Conservation (phyloP, 2,329 filamentous ascomycete genomes). For the Sporothrix dimorphospora region DNA sequence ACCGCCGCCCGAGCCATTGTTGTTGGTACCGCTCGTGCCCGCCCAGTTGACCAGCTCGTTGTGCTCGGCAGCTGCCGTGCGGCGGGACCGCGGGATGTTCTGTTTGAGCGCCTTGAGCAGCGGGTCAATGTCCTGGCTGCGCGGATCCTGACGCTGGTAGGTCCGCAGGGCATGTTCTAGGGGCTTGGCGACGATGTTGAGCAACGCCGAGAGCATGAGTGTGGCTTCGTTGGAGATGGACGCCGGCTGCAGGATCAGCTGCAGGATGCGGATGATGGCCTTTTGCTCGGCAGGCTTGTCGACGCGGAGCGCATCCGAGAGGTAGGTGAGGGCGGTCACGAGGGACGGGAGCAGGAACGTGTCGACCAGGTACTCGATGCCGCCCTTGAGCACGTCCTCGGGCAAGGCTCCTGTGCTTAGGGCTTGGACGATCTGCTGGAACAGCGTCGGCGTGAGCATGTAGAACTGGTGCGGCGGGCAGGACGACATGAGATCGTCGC, state of each 20-base stretch:
- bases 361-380: slow-evolving; percentile 78
- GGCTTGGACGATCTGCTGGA: slow-evolving; percentile 74
- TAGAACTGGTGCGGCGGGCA: slow-evolving; percentile 85
- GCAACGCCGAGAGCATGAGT: slow-evolving; percentile 70
- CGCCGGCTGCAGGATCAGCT: slow-evolving; percentile 70
- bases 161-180: slow-evolving; percentile 68
- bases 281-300: slow-evolving; percentile 66
- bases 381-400: slow-evolving; percentile 72
- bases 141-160: slow-evolving; percentile 68
- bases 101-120: slow-evolving; percentile 68
- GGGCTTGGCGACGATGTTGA: slow-evolving; percentile 71
- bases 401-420: slow-evolving; percentile 66
- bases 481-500: slow-evolving; percentile 79
- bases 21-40: neutral
- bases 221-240: slow-evolving; percentile 73
- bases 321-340: slow-evolving; percentile 71
- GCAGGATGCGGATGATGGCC: slow-evolving; percentile 70
- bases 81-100: slow-evolving; percentile 59
- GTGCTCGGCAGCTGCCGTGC: slow-evolving; percentile 64
- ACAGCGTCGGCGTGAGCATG: slow-evolving; percentile 73
- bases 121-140: slow-evolving; percentile 69
- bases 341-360: slow-evolving; percentile 80
- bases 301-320: slow-evolving; percentile 70
- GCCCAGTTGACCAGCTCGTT: slow-evolving; percentile 72
- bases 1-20: neutral